A percentile compares a stretch with the other conserved stretches of the same genome.
Conservation (phyloP, 2,329 filamentous ascomycete genomes). For the Didymella keratinophila region DNA sequence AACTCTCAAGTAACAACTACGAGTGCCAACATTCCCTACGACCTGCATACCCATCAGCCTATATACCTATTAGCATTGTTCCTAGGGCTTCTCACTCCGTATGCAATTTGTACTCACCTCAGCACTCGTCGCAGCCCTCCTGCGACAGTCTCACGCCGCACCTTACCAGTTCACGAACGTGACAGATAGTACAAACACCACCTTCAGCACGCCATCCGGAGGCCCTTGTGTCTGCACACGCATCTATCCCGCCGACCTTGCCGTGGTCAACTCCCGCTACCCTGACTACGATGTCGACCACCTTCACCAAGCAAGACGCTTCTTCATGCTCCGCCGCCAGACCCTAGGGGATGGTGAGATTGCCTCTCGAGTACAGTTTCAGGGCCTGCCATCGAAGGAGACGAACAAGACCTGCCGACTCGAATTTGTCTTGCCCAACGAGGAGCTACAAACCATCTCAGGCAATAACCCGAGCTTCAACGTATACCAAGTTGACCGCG, state of each 20-base stretch:
- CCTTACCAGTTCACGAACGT: conserved; percentile 27
- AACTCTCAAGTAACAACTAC: not conserved
- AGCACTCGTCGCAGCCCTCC: conserved; percentile 16
- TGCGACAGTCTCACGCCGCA: conserved; percentile 12
- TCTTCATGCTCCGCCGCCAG: conserved; percentile 45
- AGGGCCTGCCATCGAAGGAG: conserved; percentile 6
- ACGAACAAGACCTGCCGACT: conserved; percentile 36
- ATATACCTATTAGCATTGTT: not conserved
- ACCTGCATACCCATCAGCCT: not conserved
- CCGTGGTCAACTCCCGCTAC: conserved; percentile 40
- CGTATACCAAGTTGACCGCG: conserved; percentile 34
- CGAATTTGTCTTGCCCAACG: conserved; percentile 35
- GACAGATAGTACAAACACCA: conserved; percentile 17
- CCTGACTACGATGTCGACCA: conserved; percentile 29
- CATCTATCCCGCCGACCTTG: conserved; percentile 34
- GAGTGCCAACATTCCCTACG: not conserved
- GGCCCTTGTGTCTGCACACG: conserved; percentile 28
- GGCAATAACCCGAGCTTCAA: conserved; percentile 38
- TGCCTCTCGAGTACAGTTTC: conserved; percentile 39
- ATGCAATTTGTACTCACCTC: conserved; percentile 5
- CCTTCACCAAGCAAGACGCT: conserved; percentile 29
- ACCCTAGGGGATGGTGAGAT: conserved; percentile 28
- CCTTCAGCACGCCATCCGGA: not conserved
- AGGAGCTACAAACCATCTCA: conserved; percentile 20
- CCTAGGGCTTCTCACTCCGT: not conserved